A percentile compares a stretch with the other conserved stretches of the same genome.
Conservation (phyloP, 2,329 filamentous ascomycete species). For the Leptosphaerulina australis region DNA sequence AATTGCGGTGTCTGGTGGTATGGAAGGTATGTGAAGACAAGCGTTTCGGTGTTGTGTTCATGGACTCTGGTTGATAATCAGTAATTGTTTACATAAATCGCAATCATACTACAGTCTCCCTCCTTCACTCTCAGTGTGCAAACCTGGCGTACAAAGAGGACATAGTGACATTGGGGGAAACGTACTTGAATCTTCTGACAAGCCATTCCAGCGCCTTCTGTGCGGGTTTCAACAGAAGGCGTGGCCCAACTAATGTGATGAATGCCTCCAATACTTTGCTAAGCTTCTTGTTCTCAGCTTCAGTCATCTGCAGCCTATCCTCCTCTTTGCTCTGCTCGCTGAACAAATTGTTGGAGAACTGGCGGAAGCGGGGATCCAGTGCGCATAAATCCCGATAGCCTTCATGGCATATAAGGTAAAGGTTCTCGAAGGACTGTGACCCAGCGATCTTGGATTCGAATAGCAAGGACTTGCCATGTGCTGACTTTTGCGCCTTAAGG, state of each 20-base stretch:
- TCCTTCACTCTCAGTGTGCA: slow-evolving; percentile 13
- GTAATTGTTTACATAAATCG: not conserved
- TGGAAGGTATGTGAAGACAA: slow-evolving; percentile 87
- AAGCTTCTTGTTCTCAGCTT: slow-evolving; percentile 79
- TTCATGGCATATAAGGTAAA: slow-evolving; percentile 85
- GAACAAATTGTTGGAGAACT: slow-evolving; percentile 81
- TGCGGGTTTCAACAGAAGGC: slow-evolving; percentile 81
- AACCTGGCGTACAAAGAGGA: not conserved
- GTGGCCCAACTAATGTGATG: slow-evolving; percentile 76
- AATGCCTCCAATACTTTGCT: slow-evolving; percentile 81
- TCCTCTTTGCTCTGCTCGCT: slow-evolving; percentile 90
- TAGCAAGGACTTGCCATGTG: slow-evolving; percentile 92
- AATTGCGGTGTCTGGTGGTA: slow-evolving; percentile 90
- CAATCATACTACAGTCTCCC: not conserved
- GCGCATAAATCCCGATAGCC: slow-evolving; percentile 91
- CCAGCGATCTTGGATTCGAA: slow-evolving; percentile 86
- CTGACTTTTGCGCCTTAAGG: slow-evolving; percentile 87
- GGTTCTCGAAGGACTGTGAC: slow-evolving; percentile 85
- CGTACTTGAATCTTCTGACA: slow-evolving; percentile 83
- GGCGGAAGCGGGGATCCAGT: slow-evolving; percentile 77
- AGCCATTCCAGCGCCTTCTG: slow-evolving; percentile 96
- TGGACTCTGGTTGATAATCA: slow-evolving; percentile 68
- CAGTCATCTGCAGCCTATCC: slow-evolving; percentile 84
- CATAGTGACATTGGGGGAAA: no score
- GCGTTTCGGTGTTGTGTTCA: slow-evolving; percentile 79